Percentiles rank a stretch among this genome's conserved stretches.
Conservation (phyloP, 1,139 yeast species). For the Candida sp. region DNA sequence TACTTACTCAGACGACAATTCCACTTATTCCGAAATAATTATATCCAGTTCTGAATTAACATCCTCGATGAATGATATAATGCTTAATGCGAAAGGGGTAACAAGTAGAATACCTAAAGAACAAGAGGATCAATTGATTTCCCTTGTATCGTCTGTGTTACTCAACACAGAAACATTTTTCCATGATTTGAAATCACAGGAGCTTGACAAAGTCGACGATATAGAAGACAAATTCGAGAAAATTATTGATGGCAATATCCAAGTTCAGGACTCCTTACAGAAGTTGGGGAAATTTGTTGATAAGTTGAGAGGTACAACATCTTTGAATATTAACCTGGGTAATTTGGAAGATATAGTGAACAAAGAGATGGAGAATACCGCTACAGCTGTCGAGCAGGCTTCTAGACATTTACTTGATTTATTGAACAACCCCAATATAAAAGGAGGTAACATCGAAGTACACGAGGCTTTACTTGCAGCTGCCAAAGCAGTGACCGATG, state of each 20-base stretch:
- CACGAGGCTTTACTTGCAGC: constrained; percentile 78
- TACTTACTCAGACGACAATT: constrained; percentile 54
- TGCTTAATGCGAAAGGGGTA: constrained; percentile 70
- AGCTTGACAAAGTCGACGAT: constrained; percentile 44
- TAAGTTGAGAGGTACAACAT: constrained; percentile 41
- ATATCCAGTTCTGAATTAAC: constrained; percentile 68
- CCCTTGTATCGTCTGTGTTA: constrained; percentile 55
- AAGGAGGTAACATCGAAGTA: constrained; percentile 63
- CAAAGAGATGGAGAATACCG: constrained; percentile 69
- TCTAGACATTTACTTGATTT: constrained; percentile 56
- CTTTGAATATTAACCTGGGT: constrained; percentile 41
- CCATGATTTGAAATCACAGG: constrained; percentile 52
- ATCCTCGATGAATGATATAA: constrained; percentile 59
- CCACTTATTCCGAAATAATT: constrained; percentile 53
- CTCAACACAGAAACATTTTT: constrained; percentile 62
- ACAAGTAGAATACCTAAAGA: constrained; percentile 51
- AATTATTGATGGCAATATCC: constrained; percentile 73
- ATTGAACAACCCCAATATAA: constrained; percentile 51
- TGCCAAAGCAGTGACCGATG: constrained; percentile 79
- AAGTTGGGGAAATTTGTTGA: constrained; percentile 56
- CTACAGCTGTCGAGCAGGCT: constrained; percentile 68
- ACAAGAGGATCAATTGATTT: constrained; percentile 51
- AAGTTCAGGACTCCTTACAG: constrained; percentile 70
- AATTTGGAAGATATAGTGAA: constrained; percentile 73
- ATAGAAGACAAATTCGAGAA: constrained; percentile 72